Evolutionary conservation across 176 grass and related monocot genomes (phyloP), one percentile per base, ranked within the genome.

Genomic region (Hsuehochloa calcarea): DNA sequence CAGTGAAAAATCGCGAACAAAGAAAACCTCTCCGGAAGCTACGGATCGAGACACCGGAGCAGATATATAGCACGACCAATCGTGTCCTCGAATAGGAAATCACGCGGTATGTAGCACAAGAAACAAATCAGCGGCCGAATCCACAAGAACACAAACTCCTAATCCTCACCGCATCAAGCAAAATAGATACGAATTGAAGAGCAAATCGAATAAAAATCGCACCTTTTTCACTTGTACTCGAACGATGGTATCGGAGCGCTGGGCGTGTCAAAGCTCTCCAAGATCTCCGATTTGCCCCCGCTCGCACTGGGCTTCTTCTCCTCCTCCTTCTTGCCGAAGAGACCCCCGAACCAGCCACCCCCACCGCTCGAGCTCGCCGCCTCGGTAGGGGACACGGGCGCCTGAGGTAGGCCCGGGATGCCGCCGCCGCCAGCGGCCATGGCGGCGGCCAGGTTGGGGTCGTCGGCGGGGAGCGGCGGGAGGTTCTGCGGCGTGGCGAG

Each of bases 181-280:
- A 22, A 54, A 45, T 27, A n/a, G 27, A 56, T 3, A 26, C 2
- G 34, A 11, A 72, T 38, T 66, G 47, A 84, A 19, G 10, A 74
- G 29, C 1, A 26, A 8, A 52, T 51, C n/a, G 6, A 34, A 43
- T 47, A 70, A 78, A 84, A 86, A 84, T 16, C 62, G 54, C 22
- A 86, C 82, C 84, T 64, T 94, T 19, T 80, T 89, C 87, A 96
- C 77, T 99, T 99, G 80, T 90, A 91, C 81, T 99, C 92, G 54
- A 99, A 99, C 11, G 81, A 88, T 1, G 97, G 97, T 27, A 94
- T 91, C 9, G 93, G 97, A 37, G 85, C 15, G 75, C 87, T 92
- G 31, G 91, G 72, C 19, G 88, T 68, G 51, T 99, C 93, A 80
- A 99, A 96, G 84, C 90, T 92, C 90, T 99, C 93, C 88, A 96